These are phyloP conservation scores for Primulina eburnea DNA, from an alignment of 257 asterid genomes.

Conservation along the genomic window DNA sequence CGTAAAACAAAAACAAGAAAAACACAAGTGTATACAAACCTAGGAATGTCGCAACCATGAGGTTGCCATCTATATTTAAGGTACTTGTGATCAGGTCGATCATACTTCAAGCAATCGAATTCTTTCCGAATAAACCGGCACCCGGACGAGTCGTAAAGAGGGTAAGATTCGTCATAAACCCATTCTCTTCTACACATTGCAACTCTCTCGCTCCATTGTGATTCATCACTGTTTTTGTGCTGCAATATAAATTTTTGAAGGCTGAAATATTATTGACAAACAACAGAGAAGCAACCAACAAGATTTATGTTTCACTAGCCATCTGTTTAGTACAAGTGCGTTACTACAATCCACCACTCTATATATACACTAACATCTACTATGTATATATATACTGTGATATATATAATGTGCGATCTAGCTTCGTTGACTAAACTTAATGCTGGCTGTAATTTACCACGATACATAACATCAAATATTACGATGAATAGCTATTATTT, in stretches of 20 bases:
- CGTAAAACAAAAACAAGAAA: no score
- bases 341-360: no score
- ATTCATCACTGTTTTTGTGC: neutral
- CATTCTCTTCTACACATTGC: slow-evolving; percentile 57
- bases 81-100: slow-evolving; percentile 44
- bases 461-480: no score
- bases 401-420: no score
- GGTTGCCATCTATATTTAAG: slow-evolving; percentile 76
- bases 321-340: neutral
- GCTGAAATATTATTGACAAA: neutral
- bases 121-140: slow-evolving; percentile 57
- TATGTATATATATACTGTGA: no score
- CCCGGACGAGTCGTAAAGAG: slow-evolving; percentile 46
- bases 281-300: neutral
- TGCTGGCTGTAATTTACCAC: no score
- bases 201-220: slow-evolving; percentile 19
- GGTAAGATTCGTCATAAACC: slow-evolving; percentile 58
- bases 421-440: no score
- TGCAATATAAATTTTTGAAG: neutral
- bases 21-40: neutral
- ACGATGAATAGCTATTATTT: no score
- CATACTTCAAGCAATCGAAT: slow-evolving; percentile 61
- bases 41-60: slow-evolving; percentile 48
- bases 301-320: neutral
- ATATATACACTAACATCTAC: no score